Percentiles rank a stretch among this genome's conserved stretches.
These are phyloP conservation scores for Wickerhamomyces rabaulensis DNA, from an alignment of 805 yeast genomes.

Conservation along the genomic window DNA sequence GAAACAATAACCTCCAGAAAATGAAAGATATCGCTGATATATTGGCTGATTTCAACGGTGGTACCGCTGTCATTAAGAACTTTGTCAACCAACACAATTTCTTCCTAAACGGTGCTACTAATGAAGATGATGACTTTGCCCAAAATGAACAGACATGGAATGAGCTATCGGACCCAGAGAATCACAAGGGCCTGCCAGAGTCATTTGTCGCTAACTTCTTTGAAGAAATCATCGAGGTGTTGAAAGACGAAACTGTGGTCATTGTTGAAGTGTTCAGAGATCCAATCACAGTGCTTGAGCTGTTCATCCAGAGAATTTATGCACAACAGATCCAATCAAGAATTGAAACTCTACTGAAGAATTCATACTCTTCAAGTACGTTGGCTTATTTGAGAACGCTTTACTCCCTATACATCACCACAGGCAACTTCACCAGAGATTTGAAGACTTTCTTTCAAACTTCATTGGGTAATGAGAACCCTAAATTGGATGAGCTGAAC, in stretches of 20 bases:
- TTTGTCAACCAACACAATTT: conserved; percentile 77
- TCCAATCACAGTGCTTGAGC: conserved; percentile 58
- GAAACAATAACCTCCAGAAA: conserved; percentile 57
- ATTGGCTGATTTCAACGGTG: conserved; percentile 77
- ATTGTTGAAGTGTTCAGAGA: conserved; percentile 70
- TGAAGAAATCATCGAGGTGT: conserved; percentile 50
- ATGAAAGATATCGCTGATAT: conserved; percentile 76
- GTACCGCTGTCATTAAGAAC: conserved; percentile 72
- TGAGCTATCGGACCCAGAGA: conserved; percentile 53
- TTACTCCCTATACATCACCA: conserved; percentile 56
- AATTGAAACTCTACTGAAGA: conserved; percentile 52
- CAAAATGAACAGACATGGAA: conserved; percentile 53
- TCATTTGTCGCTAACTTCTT: conserved; percentile 46
- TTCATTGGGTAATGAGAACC: conserved; percentile 38
- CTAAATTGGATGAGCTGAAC: conserved; percentile 32
- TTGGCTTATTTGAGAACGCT: conserved; percentile 74
- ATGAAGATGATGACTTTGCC: conserved; percentile 22
- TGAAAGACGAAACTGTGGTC: conserved; percentile 67
- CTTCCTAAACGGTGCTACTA: conserved; percentile 36
- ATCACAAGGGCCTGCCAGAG: conserved; percentile 43
- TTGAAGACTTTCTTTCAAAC: conserved; percentile 53
- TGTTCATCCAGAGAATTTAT: conserved; percentile 70
- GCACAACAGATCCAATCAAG: conserved; percentile 63
- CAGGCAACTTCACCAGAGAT: conserved; percentile 57
- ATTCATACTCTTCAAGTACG: conserved; percentile 56